These are phyloP conservation scores for Rutstroemia sp. DNA, from an alignment of 2,329 filamentous ascomycete genomes.

Conservation along the genomic window DNA sequence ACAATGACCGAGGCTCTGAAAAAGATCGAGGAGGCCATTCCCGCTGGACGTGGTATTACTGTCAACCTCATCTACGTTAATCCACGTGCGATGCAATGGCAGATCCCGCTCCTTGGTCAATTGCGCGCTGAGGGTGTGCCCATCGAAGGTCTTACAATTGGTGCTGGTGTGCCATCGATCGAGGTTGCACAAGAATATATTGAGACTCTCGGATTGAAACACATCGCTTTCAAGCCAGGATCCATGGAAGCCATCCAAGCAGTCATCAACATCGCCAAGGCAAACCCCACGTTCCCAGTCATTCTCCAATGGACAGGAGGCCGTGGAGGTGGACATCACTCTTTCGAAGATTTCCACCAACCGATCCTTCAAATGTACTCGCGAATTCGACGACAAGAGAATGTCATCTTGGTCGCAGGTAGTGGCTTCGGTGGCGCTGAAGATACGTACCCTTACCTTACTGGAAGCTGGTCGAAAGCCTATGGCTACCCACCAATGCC, in stretches of 20 bases:
- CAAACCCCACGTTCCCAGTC: conserved; percentile 90
- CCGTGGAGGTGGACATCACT: conserved; percentile 89
- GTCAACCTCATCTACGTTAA: conserved; percentile 90
- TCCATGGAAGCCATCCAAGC: conserved; percentile 82
- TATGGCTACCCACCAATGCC: conserved; percentile 90
- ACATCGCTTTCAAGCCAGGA: conserved; percentile 91
- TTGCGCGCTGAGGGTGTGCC: conserved; percentile 80
- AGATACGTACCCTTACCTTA: conserved; percentile 88
- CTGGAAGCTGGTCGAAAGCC: conserved; percentile 78
- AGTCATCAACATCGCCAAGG: conserved; percentile 87
- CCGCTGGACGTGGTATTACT: conserved; percentile 78
- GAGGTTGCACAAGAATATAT: conserved; percentile 94
- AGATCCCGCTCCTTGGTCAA: conserved; percentile 76
- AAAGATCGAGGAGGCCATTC: conserved; percentile 80
- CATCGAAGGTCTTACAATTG: conserved; percentile 87
- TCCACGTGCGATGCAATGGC: conserved; percentile 84
- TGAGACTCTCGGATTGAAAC: conserved; percentile 82
- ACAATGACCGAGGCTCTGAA: conserved; percentile 74
- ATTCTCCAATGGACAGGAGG: conserved; percentile 94
- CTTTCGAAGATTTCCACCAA: conserved; percentile 91
- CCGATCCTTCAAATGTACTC: conserved; percentile 88
- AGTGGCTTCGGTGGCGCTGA: conserved; percentile 87
- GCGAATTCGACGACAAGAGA: conserved; percentile 75
- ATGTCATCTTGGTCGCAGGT: conserved; percentile 82
- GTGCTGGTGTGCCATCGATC: conserved; percentile 87